These are phyloP conservation scores for Juglanconis oblonga DNA, from an alignment of 2,329 filamentous ascomycete species.

Conservation along the genomic window DNA sequence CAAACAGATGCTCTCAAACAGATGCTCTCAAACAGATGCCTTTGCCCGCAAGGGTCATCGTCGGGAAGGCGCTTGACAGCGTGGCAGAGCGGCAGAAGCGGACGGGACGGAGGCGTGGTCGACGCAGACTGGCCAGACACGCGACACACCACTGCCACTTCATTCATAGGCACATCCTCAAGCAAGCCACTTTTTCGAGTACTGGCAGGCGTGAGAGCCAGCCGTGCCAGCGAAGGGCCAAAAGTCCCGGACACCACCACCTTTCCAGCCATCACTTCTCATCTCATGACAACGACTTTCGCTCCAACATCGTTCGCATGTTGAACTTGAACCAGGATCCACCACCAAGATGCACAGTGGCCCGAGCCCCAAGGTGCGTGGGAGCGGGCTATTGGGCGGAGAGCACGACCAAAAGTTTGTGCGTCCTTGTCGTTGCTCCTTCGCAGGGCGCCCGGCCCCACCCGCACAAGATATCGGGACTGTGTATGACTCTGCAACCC, in stretches of 20 bases:
- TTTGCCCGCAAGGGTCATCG: neutral
- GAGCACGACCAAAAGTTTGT: constrained; percentile 8
- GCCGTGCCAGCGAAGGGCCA: neutral
- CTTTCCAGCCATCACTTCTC: neutral
- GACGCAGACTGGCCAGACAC: constrained; percentile 6
- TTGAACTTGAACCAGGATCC: neutral
- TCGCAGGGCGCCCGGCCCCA: constrained; percentile 4
- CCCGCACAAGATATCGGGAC: neutral
- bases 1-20: neutral
- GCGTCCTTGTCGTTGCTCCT: constrained; percentile 11
- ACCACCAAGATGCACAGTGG: constrained; percentile 3
- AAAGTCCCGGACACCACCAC: neutral
- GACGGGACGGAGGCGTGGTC: constrained; percentile 2
- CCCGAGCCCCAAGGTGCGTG: constrained; percentile 1
- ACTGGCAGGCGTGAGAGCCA: neutral
- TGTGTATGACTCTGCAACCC: neutral
- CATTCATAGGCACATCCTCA: neutral
- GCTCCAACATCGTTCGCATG: neutral
- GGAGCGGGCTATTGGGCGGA: constrained; percentile 1
- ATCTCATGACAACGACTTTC: neutral
- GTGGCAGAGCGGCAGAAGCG: neutral
- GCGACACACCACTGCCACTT: neutral
- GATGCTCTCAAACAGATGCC: neutral
- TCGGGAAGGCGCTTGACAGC: constrained; percentile 11
- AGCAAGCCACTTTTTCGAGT: neutral